These are phyloP conservation scores for Diaporthe ampelina DNA, from an alignment of 2,329 filamentous ascomycete genomes.

Conservation along the genomic window DNA sequence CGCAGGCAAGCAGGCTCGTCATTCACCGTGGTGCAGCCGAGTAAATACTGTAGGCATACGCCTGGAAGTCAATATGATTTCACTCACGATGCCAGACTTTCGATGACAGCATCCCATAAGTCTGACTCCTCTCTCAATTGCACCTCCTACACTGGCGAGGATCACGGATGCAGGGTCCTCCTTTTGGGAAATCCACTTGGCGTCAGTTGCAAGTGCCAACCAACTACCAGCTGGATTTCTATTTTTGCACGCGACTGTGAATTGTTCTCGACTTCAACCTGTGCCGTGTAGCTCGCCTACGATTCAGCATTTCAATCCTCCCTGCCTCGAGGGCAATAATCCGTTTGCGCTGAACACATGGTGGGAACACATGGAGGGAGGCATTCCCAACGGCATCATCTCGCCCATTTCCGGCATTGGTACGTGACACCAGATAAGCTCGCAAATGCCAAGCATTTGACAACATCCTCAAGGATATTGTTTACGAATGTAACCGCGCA, in stretches of 20 bases:
- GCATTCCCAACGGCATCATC: neutral
- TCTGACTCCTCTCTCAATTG: neutral
- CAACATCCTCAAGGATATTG: neutral
- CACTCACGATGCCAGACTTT: neutral
- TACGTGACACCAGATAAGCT: neutral
- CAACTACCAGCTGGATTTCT: neutral
- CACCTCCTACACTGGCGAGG: conserved; percentile 1
- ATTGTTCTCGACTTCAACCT: neutral
- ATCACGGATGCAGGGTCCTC: conserved; percentile 9
- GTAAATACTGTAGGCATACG: neutral
- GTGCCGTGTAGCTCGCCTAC: neutral
- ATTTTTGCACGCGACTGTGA: neutral
- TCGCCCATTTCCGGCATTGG: neutral
- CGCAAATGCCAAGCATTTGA: neutral
- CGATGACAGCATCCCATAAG: neutral
- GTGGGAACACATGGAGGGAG: neutral
- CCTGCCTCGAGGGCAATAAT: neutral
- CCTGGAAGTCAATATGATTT: neutral
- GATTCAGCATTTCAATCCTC: neutral
- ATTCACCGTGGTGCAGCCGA: neutral
- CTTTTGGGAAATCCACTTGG: neutral
- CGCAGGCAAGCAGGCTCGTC: conserved; percentile 15
- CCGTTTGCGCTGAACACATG: neutral
- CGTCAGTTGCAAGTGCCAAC: neutral
- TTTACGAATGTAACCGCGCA: neutral